Evolutionary conservation across 192 early-diverging fungal genomes (phyloP), one percentile per base, ranked within the genome.

Genomic region (Rhizoclosmatium sp.): DNA sequence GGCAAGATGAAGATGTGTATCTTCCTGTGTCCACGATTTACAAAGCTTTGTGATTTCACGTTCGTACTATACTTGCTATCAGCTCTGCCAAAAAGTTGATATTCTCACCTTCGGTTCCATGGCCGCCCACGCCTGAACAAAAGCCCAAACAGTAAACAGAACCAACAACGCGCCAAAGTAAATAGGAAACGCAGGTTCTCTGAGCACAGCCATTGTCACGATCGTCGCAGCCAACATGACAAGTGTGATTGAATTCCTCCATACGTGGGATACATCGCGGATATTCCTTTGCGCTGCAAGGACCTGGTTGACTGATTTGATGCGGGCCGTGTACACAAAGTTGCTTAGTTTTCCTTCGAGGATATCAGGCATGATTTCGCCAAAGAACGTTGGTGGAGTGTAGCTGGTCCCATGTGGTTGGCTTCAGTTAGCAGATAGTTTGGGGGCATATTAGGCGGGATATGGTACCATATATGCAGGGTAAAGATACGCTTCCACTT

Each of bases 401-500:
- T 67, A 10, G 46, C 59, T 62, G n/a, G 40, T 54, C 51, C 51
- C 16, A 16, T 54, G 51, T 54, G 51, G 51, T 7, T 62, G 39
- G 60, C 14, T 62, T 19, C 21, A 19, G 9, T 62, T 62, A 14
- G 60, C 7, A 19, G 60, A 23, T 19, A 7, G 9, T 31, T 23
- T 62, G 21, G 5, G 60, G 21, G 9, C 60, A 7, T 31, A 7
- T 62, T 19, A 23, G 39, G 4, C 7, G 7, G 5, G 7, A 62
- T 19, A 7, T 31, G 7, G 21, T 31, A 62, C 60, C 60, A 10
- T 39, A 75, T 59, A 45, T 75, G 72, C 39, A 64, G 14, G 19
- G 72, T 44, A 19, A 16, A 16, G 41, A 75, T 75, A 5, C 72
- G 56, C 47, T 75, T 75, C 72, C 72, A 75, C 59, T 75, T 75